Conservation (phyloP, 495 filamentous ascomycete species). For the Hypoxylon fragiforme region DNA sequence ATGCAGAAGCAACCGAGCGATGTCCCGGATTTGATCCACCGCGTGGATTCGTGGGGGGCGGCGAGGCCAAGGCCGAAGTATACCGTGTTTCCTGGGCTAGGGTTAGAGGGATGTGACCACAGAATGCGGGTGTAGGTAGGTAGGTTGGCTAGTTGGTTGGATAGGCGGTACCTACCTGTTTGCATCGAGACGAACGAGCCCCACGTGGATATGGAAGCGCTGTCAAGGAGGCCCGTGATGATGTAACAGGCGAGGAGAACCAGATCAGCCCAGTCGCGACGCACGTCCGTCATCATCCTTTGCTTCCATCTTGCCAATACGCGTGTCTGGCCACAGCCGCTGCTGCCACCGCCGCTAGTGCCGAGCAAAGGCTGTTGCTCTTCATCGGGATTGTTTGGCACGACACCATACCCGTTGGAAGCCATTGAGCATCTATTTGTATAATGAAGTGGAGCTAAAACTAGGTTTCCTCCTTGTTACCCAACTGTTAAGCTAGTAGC, state of each 20-base stretch:
- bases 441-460: background rate
- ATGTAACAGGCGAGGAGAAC: slow-evolving; percentile 68
- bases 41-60: slow-evolving; percentile 53
- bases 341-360: slow-evolving; percentile 13
- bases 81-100: slow-evolving; percentile 74
- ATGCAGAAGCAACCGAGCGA: slow-evolving; percentile 69
- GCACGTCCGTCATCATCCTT: slow-evolving; percentile 54
- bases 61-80: slow-evolving; percentile 70
- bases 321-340: no score
- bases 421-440: slow-evolving; percentile 9
- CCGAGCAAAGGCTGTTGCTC: slow-evolving; percentile 46
- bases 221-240: slow-evolving; percentile 75
- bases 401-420: slow-evolving; percentile 28
- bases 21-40: slow-evolving; percentile 67
- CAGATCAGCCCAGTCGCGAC: slow-evolving; percentile 60
- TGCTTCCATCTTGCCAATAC: slow-evolving; percentile 36
- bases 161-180: slow-evolving; percentile 58
- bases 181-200: slow-evolving; percentile 80
- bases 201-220: slow-evolving; percentile 71
- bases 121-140: no score
- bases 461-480: background rate
- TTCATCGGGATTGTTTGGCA: slow-evolving; percentile 37
- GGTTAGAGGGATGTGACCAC: no score
- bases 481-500: no score
- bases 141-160: background rate